phyloP scores from a whole-genome alignment of 257 asterid species.

The Gentiana macrophylla region DNA sequence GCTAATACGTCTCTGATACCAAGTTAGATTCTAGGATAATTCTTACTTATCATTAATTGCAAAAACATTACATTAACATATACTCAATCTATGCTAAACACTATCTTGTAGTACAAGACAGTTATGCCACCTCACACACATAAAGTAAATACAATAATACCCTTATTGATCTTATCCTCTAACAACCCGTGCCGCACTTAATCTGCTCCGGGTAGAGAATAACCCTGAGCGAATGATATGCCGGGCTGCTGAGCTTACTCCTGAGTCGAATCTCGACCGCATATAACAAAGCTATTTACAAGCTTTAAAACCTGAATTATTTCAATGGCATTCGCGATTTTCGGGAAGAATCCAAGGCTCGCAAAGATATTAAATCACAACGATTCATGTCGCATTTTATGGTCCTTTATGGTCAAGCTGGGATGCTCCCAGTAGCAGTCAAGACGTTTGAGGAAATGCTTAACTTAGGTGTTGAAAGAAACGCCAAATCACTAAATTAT shows the following conservation, averaged over 20 bases:
- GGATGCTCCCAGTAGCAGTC: slow-evolving; percentile 43
- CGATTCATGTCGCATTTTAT: slow-evolving; percentile 44
- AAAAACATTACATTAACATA: too few relatives aligned
- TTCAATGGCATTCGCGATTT: slow-evolving; percentile 40
- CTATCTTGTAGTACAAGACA: too few relatives aligned
- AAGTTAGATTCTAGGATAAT: too few relatives aligned
- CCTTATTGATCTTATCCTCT: too few relatives aligned
- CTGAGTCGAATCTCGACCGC: slow-evolving; percentile 64
- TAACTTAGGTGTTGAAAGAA: slow-evolving; percentile 33
- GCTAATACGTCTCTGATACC: too few relatives aligned
- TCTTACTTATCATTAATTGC: too few relatives aligned
- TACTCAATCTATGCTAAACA: too few relatives aligned
- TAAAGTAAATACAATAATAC: too few relatives aligned
- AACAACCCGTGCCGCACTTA: slow-evolving; percentile 56
- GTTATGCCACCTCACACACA: too few relatives aligned
- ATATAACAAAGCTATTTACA: slow-evolving; percentile 45
- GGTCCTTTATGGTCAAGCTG: slow-evolving; percentile 65
- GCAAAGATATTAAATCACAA: slow-evolving; percentile 33
- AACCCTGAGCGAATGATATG: slow-evolving; percentile 79
- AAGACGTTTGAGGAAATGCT: slow-evolving; percentile 60
- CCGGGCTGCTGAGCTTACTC: slow-evolving; percentile 63
- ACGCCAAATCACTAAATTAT: slow-evolving; percentile 18
- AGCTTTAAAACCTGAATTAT: slow-evolving; percentile 38
- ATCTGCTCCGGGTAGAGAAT: slow-evolving; percentile 55
- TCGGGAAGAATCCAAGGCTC: slow-evolving; percentile 38